A percentile compares a stretch with the other conserved stretches of the same genome.
These are phyloP conservation scores for Oryza coarctata DNA, from an alignment of 176 grass and related monocot species.

Conservation along the genomic window DNA sequence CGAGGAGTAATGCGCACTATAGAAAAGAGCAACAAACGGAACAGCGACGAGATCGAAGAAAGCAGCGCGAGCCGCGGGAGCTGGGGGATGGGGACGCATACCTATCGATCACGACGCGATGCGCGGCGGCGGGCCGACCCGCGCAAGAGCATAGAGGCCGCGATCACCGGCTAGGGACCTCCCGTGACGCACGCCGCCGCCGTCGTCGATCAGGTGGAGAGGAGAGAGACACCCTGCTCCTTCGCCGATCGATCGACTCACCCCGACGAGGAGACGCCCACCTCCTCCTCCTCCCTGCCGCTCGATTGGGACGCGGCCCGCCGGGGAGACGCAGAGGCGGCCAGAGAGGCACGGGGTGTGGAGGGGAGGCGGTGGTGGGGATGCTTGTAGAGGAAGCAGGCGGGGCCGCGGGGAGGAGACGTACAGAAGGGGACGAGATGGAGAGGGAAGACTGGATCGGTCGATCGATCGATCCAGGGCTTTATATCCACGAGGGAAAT, in stretches of 20 bases:
- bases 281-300: background rate
- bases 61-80: too few species aligned
- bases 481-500: background rate
- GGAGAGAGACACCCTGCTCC: background rate
- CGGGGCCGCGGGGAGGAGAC: background rate
- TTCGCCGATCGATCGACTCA: background rate
- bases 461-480: background rate
- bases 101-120: background rate
- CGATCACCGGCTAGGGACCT: background rate
- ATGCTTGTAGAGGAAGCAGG: background rate
- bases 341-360: background rate
- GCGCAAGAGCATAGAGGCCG: background rate
- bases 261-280: too few species aligned
- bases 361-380: background rate
- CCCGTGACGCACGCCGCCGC: background rate
- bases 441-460: background rate
- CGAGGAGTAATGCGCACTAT: too few species aligned
- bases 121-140: background rate
- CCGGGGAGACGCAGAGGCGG: background rate
- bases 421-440: background rate
- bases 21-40: background rate
- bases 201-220: background rate
- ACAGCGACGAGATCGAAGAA: background rate
- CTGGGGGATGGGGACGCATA: background rate
- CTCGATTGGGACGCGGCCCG: background rate